Percentiles rank a stretch among this genome's conserved stretches.
phyloP scores from a whole-genome alignment of 2,329 filamentous ascomycete genomes.

The Raffaelea albimanens region DNA sequence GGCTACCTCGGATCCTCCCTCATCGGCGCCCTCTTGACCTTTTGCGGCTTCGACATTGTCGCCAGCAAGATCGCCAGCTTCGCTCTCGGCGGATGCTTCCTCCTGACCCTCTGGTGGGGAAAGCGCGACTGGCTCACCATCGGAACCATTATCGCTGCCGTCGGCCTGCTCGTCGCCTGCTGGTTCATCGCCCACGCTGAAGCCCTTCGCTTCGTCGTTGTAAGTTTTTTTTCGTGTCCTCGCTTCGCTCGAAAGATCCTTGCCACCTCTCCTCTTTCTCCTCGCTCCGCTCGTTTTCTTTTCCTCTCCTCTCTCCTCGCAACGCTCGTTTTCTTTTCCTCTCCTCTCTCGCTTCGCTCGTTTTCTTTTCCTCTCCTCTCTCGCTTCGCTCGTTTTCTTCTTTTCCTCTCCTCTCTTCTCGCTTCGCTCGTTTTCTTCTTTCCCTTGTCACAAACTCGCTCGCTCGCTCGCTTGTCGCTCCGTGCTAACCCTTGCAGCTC shows the following conservation, averaged over 20 bases:
- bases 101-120: conserved; percentile 77
- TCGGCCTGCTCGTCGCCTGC: conserved; percentile 61
- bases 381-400: not conserved
- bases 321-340: not conserved
- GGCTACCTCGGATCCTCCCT: conserved; percentile 70
- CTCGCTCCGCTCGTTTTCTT: not conserved
- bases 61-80: conserved; percentile 72
- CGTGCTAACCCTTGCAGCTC: conserved; percentile 30
- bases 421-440: not conserved
- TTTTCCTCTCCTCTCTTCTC: not conserved
- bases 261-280: not conserved
- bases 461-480: not conserved
- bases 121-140: conserved; percentile 71
- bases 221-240: not conserved
- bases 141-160: conserved; percentile 56
- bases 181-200: conserved; percentile 76
- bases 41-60: conserved; percentile 74
- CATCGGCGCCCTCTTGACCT: conserved; percentile 68
- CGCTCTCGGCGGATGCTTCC: conserved; percentile 61
- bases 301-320: not conserved
- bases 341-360: not conserved
- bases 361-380: not conserved
- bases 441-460: not conserved
- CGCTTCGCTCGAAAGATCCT: not conserved
- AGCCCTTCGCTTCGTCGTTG: conserved; percentile 55